Conservation (phyloP, 805 yeast species). For the Sugiyamaella smithiae region DNA sequence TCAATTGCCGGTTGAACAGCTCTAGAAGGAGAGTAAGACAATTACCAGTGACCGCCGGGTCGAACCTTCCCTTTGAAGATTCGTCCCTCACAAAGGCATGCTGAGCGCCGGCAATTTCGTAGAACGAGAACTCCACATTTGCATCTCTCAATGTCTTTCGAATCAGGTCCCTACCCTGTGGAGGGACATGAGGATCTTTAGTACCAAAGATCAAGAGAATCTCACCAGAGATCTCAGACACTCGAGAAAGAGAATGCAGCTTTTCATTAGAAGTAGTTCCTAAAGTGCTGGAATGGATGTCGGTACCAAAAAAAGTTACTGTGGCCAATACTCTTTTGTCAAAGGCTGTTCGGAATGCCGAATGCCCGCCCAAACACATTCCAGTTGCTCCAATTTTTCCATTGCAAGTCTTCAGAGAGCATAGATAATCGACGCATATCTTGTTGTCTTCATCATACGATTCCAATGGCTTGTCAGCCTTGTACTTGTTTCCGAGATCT, state of each 20-base stretch:
- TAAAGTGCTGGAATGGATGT: constrained; percentile 64
- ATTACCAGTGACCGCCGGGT: constrained; percentile 67
- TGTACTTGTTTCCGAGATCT: constrained; percentile 66
- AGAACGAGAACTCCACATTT: constrained; percentile 62
- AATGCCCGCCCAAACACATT: constrained; percentile 84
- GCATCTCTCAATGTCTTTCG: constrained; percentile 56
- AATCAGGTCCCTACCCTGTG: constrained; percentile 71
- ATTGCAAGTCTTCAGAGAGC: constrained; percentile 56
- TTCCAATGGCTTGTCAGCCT: constrained; percentile 60
- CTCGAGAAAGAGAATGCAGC: constrained; percentile 55
- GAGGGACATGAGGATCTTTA: constrained; percentile 75
- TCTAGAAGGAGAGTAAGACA: constrained; percentile 69
- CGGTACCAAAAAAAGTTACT: constrained; percentile 78
- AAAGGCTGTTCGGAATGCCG: constrained; percentile 67
- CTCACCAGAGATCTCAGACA: constrained; percentile 57
- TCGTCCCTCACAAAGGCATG: constrained; percentile 84
- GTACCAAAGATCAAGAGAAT: constrained; percentile 70
- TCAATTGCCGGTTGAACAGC: constrained; percentile 65
- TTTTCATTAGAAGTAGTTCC: constrained; percentile 59
- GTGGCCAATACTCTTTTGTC: constrained; percentile 64
- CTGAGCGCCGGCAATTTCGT: constrained; percentile 76
- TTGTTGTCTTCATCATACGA: constrained; percentile 75
- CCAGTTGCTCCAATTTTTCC: constrained; percentile 81
- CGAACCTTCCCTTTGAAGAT: constrained; percentile 74
- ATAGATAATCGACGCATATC: constrained; percentile 61